phyloP scores from a whole-genome alignment of 176 grass and related monocot species.

The Pontederia crassipes region DNA sequence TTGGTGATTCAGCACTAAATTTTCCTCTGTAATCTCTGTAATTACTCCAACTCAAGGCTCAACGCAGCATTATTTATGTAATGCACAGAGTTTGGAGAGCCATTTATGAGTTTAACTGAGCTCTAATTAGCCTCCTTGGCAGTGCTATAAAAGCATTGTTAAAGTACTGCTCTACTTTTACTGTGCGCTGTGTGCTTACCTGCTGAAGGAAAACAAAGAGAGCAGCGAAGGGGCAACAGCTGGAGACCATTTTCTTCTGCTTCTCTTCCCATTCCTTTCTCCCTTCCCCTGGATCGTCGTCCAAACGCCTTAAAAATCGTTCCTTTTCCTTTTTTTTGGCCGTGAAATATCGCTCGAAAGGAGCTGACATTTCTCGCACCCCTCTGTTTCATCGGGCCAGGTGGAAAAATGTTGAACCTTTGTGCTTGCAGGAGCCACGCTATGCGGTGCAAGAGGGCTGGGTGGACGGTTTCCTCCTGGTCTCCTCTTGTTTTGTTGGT shows the following conservation, averaged over 20 bases:
- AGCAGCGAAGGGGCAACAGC: no score
- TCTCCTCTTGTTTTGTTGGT: neutral
- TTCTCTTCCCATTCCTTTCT: neutral
- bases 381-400: neutral
- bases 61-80: no score
- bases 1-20: no score
- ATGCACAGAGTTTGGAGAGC: no score
- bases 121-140: no score
- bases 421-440: neutral
- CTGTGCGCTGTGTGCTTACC: no score
- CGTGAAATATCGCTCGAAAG: neutral
- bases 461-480: neutral
- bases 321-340: neutral
- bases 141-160: no score
- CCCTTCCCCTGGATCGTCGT: neutral
- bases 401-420: slow-evolving; percentile 5
- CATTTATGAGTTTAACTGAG: no score
- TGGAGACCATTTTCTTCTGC: neutral
- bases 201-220: no score
- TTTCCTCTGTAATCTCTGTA: no score
- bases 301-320: neutral
- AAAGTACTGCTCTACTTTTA: no score
- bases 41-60: no score
- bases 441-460: neutral
- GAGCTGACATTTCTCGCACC: neutral